Conservation (phyloP, 345 rosid species). For the Populus davidiana region DNA sequence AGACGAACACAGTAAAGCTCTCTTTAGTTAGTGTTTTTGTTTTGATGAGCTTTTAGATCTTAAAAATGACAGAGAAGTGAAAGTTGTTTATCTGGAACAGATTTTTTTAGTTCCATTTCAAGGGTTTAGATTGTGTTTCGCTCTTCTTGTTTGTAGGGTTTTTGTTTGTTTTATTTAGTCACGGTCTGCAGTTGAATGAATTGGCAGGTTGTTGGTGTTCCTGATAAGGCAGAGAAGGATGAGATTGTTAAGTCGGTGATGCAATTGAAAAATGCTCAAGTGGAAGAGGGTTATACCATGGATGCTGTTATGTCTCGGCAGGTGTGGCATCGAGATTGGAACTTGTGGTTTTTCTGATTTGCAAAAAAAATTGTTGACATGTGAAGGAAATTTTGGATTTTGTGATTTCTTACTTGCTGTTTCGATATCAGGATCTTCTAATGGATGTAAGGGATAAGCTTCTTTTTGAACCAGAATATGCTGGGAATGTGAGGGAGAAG, state of each 20-base stretch:
- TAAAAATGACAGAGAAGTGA: background rate
- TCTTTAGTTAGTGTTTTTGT: background rate
- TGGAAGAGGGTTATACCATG: constrained; percentile 87
- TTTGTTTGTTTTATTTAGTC: background rate
- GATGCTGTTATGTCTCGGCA: constrained; percentile 69
- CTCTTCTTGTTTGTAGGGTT: background rate
- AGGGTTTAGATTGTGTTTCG: background rate
- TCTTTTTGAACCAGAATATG: constrained; percentile 92
- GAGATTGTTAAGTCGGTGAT: constrained; percentile 81
- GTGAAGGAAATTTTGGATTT: background rate
- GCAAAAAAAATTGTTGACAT: background rate
- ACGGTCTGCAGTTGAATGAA: constrained; percentile 6
- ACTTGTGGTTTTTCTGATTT: background rate
- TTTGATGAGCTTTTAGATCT: background rate
- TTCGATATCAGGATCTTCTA: constrained; percentile 62
- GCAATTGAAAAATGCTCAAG: constrained; percentile 65
- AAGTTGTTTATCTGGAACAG: background rate
- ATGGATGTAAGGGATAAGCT: constrained; percentile 93
- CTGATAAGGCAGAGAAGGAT: constrained; percentile 82
- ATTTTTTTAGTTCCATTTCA: background rate
- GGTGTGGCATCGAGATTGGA: constrained; percentile 40
- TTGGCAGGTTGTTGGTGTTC: constrained; percentile 71
- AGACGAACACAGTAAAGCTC: background rate
- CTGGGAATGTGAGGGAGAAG: constrained; percentile 72
- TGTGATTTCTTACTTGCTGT: background rate